Evolutionary conservation across 495 filamentous ascomycete species (phyloP).

Genomic region (Aspergillus funiculosus): DNA sequence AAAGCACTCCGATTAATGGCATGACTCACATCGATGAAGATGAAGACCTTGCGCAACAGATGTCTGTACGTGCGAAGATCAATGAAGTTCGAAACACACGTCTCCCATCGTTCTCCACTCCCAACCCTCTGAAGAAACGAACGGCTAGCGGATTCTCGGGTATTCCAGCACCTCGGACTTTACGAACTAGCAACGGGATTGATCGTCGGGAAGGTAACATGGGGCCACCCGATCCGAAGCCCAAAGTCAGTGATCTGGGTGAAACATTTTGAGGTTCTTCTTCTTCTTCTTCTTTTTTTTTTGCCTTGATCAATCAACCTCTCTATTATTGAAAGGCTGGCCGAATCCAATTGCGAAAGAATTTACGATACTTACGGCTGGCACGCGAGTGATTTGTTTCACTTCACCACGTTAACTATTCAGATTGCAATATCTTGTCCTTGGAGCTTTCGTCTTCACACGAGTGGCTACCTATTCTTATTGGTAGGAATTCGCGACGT

Average conservation of each 20-base stretch:
- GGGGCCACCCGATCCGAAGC: constrained; percentile 46
- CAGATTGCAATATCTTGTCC: constrained; percentile 15
- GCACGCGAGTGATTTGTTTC: constrained; percentile 17
- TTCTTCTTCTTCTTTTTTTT: constrained; percentile 9
- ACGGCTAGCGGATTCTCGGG: constrained; percentile 46
- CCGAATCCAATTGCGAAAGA: not conserved
- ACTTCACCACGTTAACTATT: constrained; percentile 15
- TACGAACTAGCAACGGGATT: constrained; percentile 44
- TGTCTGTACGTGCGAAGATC: constrained; percentile 31
- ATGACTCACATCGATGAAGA: constrained; percentile 45
- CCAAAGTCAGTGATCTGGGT: constrained; percentile 56
- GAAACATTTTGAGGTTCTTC: constrained; percentile 72
- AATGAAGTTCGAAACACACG: constrained; percentile 23
- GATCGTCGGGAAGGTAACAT: constrained; percentile 46
- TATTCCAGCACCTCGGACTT: constrained; percentile 47
- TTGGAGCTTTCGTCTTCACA: constrained; percentile 11
- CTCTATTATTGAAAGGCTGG: not conserved
- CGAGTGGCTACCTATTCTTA: constrained; percentile 8
- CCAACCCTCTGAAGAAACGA: constrained; percentile 42
- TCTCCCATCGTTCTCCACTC: constrained; percentile 35
- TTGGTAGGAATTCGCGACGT: constrained; percentile 15
- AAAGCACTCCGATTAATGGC: constrained; percentile 27
- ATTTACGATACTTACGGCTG: constrained; percentile 22
- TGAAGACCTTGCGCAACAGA: constrained; percentile 32
- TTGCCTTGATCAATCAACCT: constrained; percentile 1